Conservation (phyloP, 176 grass and related monocot species). For the Pontederia crassipes region DNA sequence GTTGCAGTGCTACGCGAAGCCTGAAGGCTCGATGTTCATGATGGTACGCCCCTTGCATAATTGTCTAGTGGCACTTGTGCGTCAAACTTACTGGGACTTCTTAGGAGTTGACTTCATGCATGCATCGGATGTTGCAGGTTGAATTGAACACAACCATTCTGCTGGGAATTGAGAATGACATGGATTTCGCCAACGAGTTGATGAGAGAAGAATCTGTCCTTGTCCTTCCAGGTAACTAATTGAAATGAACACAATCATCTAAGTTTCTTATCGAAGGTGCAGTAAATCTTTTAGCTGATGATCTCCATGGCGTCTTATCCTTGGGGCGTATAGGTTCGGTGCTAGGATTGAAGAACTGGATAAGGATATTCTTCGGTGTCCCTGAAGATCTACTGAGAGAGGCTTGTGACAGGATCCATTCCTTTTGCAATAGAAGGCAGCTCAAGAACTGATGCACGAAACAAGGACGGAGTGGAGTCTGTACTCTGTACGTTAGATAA, state of each 20-base stretch:
- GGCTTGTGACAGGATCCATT: conserved; percentile 67
- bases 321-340: conserved; percentile 47
- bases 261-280: not conserved
- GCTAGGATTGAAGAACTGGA: conserved; percentile 83
- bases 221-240: conserved; percentile 52
- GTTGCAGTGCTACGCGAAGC: conserved; percentile 52
- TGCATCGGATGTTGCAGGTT: conserved; percentile 35
- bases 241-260: not conserved
- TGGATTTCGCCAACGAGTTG: conserved; percentile 60
- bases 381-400: conserved; percentile 39
- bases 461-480: not conserved
- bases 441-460: conserved; percentile 11
- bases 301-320: not conserved
- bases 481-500: no score
- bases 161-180: conserved; percentile 50
- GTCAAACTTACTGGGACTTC: not conserved
- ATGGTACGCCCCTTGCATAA: conserved; percentile 35
- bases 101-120: not conserved
- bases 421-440: conserved; percentile 47
- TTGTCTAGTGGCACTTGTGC: not conserved
- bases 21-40: conserved; percentile 92
- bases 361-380: conserved; percentile 76
- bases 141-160: conserved; percentile 61
- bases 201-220: conserved; percentile 93
- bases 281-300: not conserved